phyloP scores from a whole-genome alignment of 331 rosid genomes.

The Rhamnella rubrinervis region DNA sequence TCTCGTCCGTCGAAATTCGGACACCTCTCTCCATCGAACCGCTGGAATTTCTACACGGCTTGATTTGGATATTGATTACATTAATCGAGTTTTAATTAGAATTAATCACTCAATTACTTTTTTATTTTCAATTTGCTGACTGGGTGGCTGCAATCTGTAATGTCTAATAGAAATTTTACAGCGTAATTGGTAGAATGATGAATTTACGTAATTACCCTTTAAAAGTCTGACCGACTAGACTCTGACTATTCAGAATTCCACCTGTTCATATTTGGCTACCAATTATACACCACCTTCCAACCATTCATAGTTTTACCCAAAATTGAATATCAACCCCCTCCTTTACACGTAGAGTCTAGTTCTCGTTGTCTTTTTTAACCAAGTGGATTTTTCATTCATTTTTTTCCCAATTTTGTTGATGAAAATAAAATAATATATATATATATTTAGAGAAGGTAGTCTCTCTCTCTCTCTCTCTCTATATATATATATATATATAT shows the following conservation, averaged over 20 bases:
- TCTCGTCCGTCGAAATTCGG: conserved; percentile 3
- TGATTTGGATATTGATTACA: neutral
- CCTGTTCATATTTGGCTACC: neutral
- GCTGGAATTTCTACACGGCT: neutral
- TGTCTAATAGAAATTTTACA: too few relatives aligned
- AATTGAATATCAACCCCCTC: neutral
- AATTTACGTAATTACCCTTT: conserved; percentile 4
- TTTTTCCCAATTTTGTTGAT: too few relatives aligned
- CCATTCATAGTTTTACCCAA: neutral
- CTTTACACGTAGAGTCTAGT: neutral
- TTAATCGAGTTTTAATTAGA: neutral
- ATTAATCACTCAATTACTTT: neutral
- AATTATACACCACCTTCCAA: neutral
- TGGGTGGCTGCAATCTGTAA: neutral
- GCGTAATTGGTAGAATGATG: neutral
- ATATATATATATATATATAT: neutral
- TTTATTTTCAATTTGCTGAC: neutral
- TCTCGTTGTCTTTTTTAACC: neutral
- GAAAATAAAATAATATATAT: too few relatives aligned
- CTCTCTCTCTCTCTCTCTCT: too few relatives aligned
- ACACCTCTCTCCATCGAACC: neutral
- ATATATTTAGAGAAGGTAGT: too few relatives aligned
- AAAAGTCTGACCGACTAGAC: neutral
- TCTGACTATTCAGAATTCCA: neutral
- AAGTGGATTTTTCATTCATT: too few relatives aligned